These are phyloP conservation scores for Periconia sp. DNA, from an alignment of 2,329 filamentous ascomycete genomes.

Conservation along the genomic window DNA sequence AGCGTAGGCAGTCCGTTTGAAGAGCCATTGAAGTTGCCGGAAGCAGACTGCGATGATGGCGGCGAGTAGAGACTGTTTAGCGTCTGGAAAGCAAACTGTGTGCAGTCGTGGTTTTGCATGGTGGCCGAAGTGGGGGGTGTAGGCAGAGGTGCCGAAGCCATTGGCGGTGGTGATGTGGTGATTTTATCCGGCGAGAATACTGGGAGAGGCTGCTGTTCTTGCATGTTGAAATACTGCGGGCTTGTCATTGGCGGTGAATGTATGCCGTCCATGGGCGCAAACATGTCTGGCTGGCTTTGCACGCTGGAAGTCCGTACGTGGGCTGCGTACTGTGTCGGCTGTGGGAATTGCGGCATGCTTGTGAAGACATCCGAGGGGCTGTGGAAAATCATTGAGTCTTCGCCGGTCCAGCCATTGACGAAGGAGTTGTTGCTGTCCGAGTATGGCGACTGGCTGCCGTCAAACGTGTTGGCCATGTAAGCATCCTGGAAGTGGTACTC, in stretches of 20 bases:
- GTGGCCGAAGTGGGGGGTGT: slow-evolving; percentile 31
- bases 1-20: slow-evolving; percentile 35
- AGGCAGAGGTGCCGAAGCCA: slow-evolving; percentile 35
- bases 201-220: slow-evolving; percentile 30
- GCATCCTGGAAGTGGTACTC: slow-evolving; percentile 43
- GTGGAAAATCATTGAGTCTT: slow-evolving; percentile 39
- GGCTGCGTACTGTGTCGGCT: slow-evolving; percentile 24
- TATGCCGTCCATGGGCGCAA: slow-evolving; percentile 29
- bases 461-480: slow-evolving; percentile 34
- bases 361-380: slow-evolving; percentile 33
- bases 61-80: slow-evolving; percentile 42
- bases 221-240: slow-evolving; percentile 31
- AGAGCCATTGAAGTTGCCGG: slow-evolving; percentile 32
- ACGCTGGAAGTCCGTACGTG: slow-evolving; percentile 36
- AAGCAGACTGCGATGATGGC: slow-evolving; percentile 28
- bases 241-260: slow-evolving; percentile 30
- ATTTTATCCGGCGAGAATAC: slow-evolving; percentile 30
- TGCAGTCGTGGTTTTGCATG: slow-evolving; percentile 41
- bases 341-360: slow-evolving; percentile 31
- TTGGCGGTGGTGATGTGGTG: slow-evolving; percentile 29
- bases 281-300: slow-evolving; percentile 41
- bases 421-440: slow-evolving; percentile 35
- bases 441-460: slow-evolving; percentile 42
- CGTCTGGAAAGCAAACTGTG: slow-evolving; percentile 43
- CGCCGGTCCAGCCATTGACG: slow-evolving; percentile 37